Evolutionary conservation across 176 grass and related monocot genomes (phyloP), one percentile per base, ranked within the genome.

Genomic region (Thinopyrum elongatum): DNA sequence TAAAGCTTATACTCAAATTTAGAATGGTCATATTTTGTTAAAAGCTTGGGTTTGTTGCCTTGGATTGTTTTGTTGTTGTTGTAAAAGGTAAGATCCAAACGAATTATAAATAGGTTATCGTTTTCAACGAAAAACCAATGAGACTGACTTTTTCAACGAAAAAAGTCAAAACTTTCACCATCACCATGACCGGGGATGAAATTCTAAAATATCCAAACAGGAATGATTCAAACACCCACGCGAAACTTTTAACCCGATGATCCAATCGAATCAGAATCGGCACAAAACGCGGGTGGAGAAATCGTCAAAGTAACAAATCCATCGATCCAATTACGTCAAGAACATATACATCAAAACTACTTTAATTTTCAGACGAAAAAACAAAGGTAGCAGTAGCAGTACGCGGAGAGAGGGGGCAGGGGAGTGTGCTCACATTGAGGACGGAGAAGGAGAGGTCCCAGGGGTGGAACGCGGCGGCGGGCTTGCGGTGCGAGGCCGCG

Each of bases 381-480:
- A 36, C 25, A 2, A 86, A 58, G 68, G 28, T 1, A 69, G 44
- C 41, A 14, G 65, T 21, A 26, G 5, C 19, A 7, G 70, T 31
- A 64, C 53, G 73, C 55, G 55, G 17, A 14, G 8, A 34, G 27
- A 55, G 2, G 6, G 8, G 44, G 34, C 6, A 35, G 66, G 0
- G 14, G 66, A 51, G 53, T 38, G 64, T 34, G 91, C 91, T 98
- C 84, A 98, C 93, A 86, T 89, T 88, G 82, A 94, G 87, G 47
- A 98, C 86, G 88, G 84, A 82, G 83, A 99, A 93, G 71, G 85
- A 77, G 81, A 99, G 51, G 13, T 91, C 94, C 97, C 97, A 99
- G 1, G 97, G 90, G 10, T 91, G 87, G 87, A 99, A 99, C 57
- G 82, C 78, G 22, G 69, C 62, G 46, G 71, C 25, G 26, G 77